Base-by-base conservation (phyloP, 2,329 filamentous ascomycete genomes). In the Cercospora sp. region DNA sequence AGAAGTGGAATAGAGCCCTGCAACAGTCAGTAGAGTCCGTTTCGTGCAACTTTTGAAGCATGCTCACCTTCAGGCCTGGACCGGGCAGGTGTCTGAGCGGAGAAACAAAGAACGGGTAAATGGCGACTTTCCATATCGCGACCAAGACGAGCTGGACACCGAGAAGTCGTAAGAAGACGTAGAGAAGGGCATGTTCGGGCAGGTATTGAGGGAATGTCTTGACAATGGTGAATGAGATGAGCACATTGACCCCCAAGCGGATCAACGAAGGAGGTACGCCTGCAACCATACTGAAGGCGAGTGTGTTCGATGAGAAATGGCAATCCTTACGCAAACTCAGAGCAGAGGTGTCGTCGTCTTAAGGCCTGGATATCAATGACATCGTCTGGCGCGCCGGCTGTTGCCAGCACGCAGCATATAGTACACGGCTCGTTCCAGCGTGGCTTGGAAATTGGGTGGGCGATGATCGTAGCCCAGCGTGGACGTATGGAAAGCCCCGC, bases 21-120 rank as follows among this genome's bases (percentile, higher is more conserved):
- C 9, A 3, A 12, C 20, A n/a, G 33, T 71, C 16, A 69, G 63
- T 60, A 23, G 45, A 16, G 45, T 20, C 30, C 31, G 16, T 23
- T 26, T 20, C 48, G 69, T 66, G 33, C 51, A 53, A 12, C 12
- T 8, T 16, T 5, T 16, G 51, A 12, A 5, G 16, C 28, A 28
- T n/a, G 8, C 45, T 39, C 28, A 69, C 69, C 57, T 71, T 72
- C 3, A 58, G 18, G 13, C 62, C 53, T 26, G 77, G 76, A 13
- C 73, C 66, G 1, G 81, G 81, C 3, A 83, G 72, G 67, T 81
- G 76, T 13, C 80, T 74, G 8, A 82, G 70, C 3, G 81, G 80
- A 16, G 76, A 80, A 10, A 80, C 67, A 68, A 79, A 76, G 67
- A 78, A 79, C 1, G 80, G 80, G 57, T 81, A 81, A 39, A 75